These are phyloP conservation scores for Aspergillus unguis DNA, from an alignment of 2,329 filamentous ascomycete genomes.

Conservation along the genomic window DNA sequence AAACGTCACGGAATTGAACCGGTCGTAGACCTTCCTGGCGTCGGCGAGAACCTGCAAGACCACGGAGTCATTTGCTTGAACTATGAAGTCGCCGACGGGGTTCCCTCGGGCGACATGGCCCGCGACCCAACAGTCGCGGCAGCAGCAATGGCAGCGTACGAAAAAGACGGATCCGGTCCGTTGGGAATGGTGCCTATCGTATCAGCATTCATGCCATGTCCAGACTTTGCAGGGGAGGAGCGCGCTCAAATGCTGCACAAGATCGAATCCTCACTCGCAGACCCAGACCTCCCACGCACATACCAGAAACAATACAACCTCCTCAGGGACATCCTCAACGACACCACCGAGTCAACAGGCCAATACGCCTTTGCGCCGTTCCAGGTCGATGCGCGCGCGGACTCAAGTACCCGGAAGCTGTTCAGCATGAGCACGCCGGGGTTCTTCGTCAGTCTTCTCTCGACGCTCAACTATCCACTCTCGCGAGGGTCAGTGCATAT, in stretches of 20 bases:
- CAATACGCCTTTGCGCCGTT: constrained; percentile 23
- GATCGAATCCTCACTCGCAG: not conserved
- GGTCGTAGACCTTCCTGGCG: constrained; percentile 44
- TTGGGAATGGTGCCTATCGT: constrained; percentile 21
- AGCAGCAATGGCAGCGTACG: constrained; percentile 24
- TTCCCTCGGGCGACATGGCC: constrained; percentile 23
- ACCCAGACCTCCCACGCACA: not conserved
- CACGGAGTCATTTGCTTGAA: constrained; percentile 31
- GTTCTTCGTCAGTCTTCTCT: constrained; percentile 20
- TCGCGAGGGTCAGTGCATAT: constrained; percentile 40
- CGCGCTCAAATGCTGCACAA: constrained; percentile 4
- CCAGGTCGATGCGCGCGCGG: constrained; percentile 15
- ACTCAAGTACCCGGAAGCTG: constrained; percentile 9
- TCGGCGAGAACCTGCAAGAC: constrained; percentile 53
- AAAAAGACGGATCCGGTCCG: constrained; percentile 24
- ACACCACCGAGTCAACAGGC: constrained; percentile 15
- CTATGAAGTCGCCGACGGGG: constrained; percentile 24
- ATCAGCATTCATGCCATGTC: constrained; percentile 22
- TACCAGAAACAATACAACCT: constrained; percentile 2
- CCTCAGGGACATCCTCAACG: constrained; percentile 13
- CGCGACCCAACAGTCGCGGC: constrained; percentile 19
- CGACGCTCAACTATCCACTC: constrained; percentile 28
- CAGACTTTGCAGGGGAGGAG: constrained; percentile 9
- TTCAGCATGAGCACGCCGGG: constrained; percentile 16
- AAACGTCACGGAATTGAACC: constrained; percentile 39